Conservation (phyloP, 345 rosid genomes). For the Streptanthus diversifolius region DNA sequence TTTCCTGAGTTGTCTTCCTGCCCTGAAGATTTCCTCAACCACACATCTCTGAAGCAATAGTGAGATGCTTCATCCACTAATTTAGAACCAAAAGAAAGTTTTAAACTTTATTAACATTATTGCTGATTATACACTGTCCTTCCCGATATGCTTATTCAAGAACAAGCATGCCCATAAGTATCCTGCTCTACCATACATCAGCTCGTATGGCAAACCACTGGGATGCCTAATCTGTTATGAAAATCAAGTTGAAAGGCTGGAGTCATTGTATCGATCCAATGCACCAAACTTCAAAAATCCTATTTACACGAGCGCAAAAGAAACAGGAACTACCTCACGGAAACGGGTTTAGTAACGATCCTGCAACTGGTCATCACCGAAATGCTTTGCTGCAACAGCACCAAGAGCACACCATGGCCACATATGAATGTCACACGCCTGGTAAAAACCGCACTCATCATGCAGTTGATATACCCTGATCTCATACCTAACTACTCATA, state of each 20-base stretch:
- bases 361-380: slow-evolving; percentile 37
- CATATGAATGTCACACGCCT: slow-evolving; percentile 60
- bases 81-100: not conserved
- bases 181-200: slow-evolving; percentile 69
- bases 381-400: slow-evolving; percentile 55
- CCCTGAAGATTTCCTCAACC: slow-evolving; percentile 49
- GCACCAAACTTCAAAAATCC: not conserved
- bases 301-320: not conserved
- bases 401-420: slow-evolving; percentile 73
- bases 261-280: not conserved
- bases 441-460: not conserved
- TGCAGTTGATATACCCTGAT: not conserved
- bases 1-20: slow-evolving; percentile 43
- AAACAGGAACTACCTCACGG: slow-evolving; percentile 35
- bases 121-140: slow-evolving; percentile 37
- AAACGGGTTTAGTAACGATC: slow-evolving; percentile 44
- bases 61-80: not conserved
- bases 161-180: slow-evolving; percentile 64
- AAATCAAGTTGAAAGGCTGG: not conserved
- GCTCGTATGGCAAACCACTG: slow-evolving; percentile 45
- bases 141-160: slow-evolving; percentile 49
- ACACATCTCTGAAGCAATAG: slow-evolving; percentile 38
- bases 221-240: slow-evolving; percentile 52
- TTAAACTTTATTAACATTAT: slow-evolving; percentile 35
- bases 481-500: not conserved